Evolutionary conservation across 768 basidiomycete genomes (phyloP), one percentile per base, ranked within the genome.

Genomic region (Cyclocybe aegerita): DNA sequence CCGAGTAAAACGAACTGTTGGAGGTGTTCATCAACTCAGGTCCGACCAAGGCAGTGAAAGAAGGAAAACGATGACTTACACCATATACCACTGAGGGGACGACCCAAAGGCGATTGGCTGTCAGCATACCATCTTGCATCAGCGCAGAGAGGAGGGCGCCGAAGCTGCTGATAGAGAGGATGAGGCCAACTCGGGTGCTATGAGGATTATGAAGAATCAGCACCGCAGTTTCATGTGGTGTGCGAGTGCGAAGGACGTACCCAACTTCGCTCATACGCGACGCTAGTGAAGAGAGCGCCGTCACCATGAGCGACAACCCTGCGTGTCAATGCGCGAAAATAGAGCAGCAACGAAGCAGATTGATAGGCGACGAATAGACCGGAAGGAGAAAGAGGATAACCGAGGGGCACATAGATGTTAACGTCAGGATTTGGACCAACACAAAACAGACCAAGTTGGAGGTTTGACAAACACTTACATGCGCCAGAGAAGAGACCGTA

Each of bases 401-500:
- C 23, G 23, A 23, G 3, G 23, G 23, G 23, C 23, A 5, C 23
- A 23, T 23, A 23, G 5, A 23, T 23, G 23, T 3, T 5, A 23
- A 23, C 5, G 23, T 23, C 23, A 23, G 23, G 23, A 23, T 23
- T 5, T 23, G 23, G 5, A 23, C 23, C 23, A 23, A 23, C 23
- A 23, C 4, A 23, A 5, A 23, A 23, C 4, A 42, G 16, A 9
- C 40, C 33, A 31, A 42, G 10, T 12, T 29, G 0, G 12, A 16
- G 6, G 32, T 39, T 17, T 36, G 23, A 23, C 11, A 29, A 17
- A n/a, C 11, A 57, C 71, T 52, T 52, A 76, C 75, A 77, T 38
- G 74, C 74, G n/a, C 77, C 76, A 6, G 78, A 72, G 45, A 74
- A 72, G 39, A 79, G 60, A 6, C 79, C 78, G 49, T 80, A 81